Evolutionary conservation across 2,329 filamentous ascomycete genomes (phyloP), one percentile per base, ranked within the genome.

Genomic region (Monosporascus sp.): DNA sequence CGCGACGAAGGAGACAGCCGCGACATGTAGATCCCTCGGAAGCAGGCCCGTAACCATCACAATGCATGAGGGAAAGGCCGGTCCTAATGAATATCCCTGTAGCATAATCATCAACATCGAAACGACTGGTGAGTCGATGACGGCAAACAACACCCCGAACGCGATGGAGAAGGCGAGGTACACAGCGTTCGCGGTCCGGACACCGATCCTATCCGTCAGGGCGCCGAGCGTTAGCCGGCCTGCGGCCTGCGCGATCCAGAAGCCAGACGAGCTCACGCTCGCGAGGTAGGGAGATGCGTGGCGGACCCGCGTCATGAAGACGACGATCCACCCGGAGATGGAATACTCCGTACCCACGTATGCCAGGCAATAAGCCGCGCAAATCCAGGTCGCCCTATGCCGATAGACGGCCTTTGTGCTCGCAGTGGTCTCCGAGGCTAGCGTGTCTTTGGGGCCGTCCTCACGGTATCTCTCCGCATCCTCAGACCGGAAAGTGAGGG

Each of bases 261-360:
- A 77, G 0, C 68, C 69, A 1, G 74, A 74, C 0, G 72, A 74
- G 9, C 72, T 70, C 0, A 76, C 60, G 8, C 70, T 70, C 5
- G 74, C 68, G 0, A 71, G 56, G 14, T 71, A 70, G 0, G 67
- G 61, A 4, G 70, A 65, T 0, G 68, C 63, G 41, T 70, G 62
- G 5, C 73, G 73, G 15, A 67, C 64, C 2, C 74, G 69, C 4
- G 64, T 62, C 72, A 77, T 76, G 62, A 73, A 77, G 1, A 72
- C 70, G 2, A 76, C 69, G 9, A 77, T 66, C 75, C 75, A 77
- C 35, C 73, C 73, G 3, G 72, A 75, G 0, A 77, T 72, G 0
- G 70, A 70, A 20, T 69, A 68, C 54, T 77, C 75, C 17, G 71
- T 74, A 17, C 74, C 74, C 5, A 76, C 70, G 54, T 76, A 75